phyloP scores from a whole-genome alignment of 176 grass and related monocot species.

The Oryza officinalis region DNA sequence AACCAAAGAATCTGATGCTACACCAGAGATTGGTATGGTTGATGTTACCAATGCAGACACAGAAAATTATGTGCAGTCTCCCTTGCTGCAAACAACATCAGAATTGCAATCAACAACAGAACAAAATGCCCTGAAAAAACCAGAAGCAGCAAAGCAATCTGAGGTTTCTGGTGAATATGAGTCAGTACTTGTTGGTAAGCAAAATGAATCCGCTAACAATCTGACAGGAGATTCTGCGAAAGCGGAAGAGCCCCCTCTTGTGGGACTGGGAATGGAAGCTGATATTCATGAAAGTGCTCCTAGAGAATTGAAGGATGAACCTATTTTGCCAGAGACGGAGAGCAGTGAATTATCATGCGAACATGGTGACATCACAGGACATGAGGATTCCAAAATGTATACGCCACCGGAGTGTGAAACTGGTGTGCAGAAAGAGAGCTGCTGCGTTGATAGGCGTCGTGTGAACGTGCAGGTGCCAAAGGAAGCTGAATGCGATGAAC shows the following conservation, averaged over 20 bases:
- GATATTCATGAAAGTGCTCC: not conserved
- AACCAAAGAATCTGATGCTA: constrained; percentile 2
- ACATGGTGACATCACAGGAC: not conserved
- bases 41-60: not conserved
- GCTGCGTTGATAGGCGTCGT: not conserved
- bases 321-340: constrained; percentile 13
- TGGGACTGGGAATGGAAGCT: not conserved
- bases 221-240: not conserved
- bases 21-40: not conserved
- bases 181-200: not conserved
- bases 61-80: not conserved
- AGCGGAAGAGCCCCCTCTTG: not conserved
- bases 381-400: constrained; percentile 11
- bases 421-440: not conserved
- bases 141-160: not conserved
- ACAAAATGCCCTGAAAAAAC: not conserved
- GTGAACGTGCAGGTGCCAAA: not conserved
- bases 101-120: not conserved
- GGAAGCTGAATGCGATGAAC: not conserved
- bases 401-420: not conserved
- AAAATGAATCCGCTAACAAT: not conserved
- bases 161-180: not conserved
- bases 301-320: not conserved
- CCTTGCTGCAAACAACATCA: not conserved
- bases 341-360: not conserved